These are phyloP conservation scores for Hyparrhenia diplandra DNA, from an alignment of 176 grass and related monocot genomes.

Conservation along the genomic window DNA sequence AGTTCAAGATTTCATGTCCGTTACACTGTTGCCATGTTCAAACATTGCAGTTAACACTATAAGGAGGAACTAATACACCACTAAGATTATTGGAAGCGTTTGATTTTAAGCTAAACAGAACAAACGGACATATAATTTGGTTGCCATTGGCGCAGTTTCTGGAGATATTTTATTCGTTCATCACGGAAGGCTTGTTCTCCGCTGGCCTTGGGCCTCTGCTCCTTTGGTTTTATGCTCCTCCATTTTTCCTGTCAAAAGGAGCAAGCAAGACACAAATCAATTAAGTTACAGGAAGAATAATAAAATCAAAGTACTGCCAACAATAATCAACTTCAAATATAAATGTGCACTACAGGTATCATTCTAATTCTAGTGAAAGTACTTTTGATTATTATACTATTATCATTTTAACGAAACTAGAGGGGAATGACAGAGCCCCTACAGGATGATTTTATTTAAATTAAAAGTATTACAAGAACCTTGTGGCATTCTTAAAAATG, in stretches of 20 bases:
- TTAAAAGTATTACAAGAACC: too few species aligned
- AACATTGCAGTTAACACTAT: not conserved
- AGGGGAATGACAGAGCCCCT: too few species aligned
- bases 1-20: constrained; percentile 19
- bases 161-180: constrained; percentile 56
- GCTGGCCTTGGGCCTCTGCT: constrained; percentile 66
- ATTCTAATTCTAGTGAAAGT: not conserved
- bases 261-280: not conserved
- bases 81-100: not conserved
- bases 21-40: not conserved
- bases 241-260: constrained; percentile 32
- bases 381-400: not conserved
- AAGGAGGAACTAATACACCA: not conserved
- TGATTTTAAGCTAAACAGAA: not conserved
- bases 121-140: not conserved
- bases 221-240: constrained; percentile 70
- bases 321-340: not conserved
- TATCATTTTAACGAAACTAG: too few species aligned
- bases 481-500: not conserved
- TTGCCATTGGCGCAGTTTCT: not conserved
- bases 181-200: constrained; percentile 83
- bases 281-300: not conserved
- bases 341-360: not conserved
- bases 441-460: too few species aligned
- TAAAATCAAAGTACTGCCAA: not conserved